Conservation (phyloP, 2,329 filamentous ascomycete species). For the Penicillium sp. region DNA sequence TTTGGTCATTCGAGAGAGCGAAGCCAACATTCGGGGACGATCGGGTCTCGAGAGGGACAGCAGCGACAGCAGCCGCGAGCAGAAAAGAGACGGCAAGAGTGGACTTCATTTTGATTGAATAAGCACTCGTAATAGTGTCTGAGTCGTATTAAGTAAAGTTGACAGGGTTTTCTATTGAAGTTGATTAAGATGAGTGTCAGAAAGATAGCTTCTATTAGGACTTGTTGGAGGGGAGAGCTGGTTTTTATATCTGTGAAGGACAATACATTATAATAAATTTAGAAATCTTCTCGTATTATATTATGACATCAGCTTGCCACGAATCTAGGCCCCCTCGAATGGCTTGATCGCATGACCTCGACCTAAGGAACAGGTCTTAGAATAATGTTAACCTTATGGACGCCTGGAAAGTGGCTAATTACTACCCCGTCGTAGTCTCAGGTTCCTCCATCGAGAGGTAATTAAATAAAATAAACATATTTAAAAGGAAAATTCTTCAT, state of each 20-base stretch:
- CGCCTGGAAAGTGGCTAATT: background rate
- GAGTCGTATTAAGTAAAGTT: no score
- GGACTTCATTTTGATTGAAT: slow-evolving; percentile 3
- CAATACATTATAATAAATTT: background rate
- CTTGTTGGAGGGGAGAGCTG: background rate
- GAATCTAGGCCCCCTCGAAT: background rate
- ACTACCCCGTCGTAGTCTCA: background rate
- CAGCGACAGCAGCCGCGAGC: background rate
- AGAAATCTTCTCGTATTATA: background rate
- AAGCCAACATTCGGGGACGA: background rate
- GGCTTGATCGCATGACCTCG: background rate
- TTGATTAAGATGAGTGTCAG: background rate
- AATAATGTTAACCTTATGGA: background rate
- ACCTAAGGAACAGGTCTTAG: background rate
- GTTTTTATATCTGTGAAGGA: background rate
- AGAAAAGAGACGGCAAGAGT: background rate
- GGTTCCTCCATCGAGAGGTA: no score
- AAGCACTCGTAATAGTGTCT: no score
- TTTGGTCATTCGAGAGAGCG: slow-evolving; percentile 18
- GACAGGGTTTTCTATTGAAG: no score
- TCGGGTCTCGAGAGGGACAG: background rate
- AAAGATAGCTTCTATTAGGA: background rate
- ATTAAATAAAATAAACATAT: no score
- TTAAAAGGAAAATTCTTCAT: no score
- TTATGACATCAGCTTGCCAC: background rate